Evolutionary conservation across 345 rosid genomes (phyloP).

Genomic region (Murraya paniculata): DNA sequence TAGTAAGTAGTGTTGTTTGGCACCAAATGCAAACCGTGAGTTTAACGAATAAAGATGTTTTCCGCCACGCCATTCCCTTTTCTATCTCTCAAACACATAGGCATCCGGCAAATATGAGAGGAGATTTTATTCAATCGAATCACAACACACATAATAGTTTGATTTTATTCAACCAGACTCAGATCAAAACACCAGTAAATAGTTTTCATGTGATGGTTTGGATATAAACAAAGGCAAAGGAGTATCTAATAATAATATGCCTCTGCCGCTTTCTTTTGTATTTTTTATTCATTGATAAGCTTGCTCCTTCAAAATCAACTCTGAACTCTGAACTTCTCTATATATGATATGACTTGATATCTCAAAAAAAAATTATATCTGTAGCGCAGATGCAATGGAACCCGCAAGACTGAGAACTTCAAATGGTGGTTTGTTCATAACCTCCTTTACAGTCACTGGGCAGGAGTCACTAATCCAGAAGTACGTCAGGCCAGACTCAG

Average conservation of each 20-base stretch:
- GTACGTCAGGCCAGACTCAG: slow-evolving; percentile 64
- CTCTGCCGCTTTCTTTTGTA: neutral
- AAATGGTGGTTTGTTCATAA: slow-evolving; percentile 65
- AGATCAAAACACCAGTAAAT: neutral
- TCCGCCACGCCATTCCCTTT: too few relatives aligned
- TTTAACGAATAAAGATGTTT: too few relatives aligned
- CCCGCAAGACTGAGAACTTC: slow-evolving; percentile 91
- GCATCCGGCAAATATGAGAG: too few relatives aligned
- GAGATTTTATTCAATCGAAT: too few relatives aligned
- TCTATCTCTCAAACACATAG: too few relatives aligned
- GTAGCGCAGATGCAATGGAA: slow-evolving; percentile 85
- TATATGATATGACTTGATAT: neutral
- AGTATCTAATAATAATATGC: neutral
- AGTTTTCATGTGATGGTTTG: too few relatives aligned
- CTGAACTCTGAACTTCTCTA: neutral
- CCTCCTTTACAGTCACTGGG: slow-evolving; percentile 72
- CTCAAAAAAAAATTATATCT: slow-evolving; percentile 32
- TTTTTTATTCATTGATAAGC: neutral
- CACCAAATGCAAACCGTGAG: too few relatives aligned
- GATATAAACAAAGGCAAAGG: neutral
- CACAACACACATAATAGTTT: too few relatives aligned
- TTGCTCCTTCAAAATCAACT: neutral
- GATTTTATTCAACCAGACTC: neutral
- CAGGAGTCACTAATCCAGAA: slow-evolving; percentile 99
- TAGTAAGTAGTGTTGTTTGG: too few relatives aligned